Evolutionary conservation across 163 green algal genomes (phyloP), one percentile per base, ranked within the genome.

Genomic region (Scenedesmus sp.): DNA sequence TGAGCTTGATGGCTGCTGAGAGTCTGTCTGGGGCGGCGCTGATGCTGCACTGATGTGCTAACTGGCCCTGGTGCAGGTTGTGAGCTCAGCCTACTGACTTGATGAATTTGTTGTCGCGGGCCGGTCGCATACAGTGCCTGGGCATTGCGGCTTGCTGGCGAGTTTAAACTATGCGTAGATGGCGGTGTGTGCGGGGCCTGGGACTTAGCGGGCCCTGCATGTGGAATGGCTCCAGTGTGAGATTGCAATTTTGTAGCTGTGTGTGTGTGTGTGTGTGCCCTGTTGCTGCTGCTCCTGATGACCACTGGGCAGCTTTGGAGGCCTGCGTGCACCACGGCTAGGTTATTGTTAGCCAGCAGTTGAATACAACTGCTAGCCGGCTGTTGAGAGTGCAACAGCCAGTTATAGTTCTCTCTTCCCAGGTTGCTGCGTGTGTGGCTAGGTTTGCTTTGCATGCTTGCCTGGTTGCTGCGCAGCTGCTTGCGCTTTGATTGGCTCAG

Each of bases 1-100:
- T 87, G 82, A 87, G 54, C 54, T 46, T 52, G 82, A 87, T 66
- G 85, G 34, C 66, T 54, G 62, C 67, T 20, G 85, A 82, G 64
- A 66, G 86, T 54, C 55, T 74, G 18, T 90, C 86, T 73, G 67
- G 86, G 46, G 86, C 86, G 52, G 67, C 67, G 3, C 84, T 88
- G 8, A 88, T 84, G 86, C 86, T 84, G 67, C 67, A 23, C 84
- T 88, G 10, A 88, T 79, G 1, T 77, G 83, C 59, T 88, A 59
- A 77, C 4, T 2, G 52, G 46, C 3, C 18, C 55, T 87, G n/a
- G 26, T 84, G 77, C 8, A 4, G 26, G 16, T 82, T 52, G 74
- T 16, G 20, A n/a, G 76, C 4, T 84, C 70, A 79, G 70, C 20
- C 46, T 34, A 4, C 6, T 52, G 70, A 52, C 46, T 0, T 15